phyloP scores from a whole-genome alignment of 1,284 basidiomycete species.

The Cryptococcus amylolentus region DNA sequence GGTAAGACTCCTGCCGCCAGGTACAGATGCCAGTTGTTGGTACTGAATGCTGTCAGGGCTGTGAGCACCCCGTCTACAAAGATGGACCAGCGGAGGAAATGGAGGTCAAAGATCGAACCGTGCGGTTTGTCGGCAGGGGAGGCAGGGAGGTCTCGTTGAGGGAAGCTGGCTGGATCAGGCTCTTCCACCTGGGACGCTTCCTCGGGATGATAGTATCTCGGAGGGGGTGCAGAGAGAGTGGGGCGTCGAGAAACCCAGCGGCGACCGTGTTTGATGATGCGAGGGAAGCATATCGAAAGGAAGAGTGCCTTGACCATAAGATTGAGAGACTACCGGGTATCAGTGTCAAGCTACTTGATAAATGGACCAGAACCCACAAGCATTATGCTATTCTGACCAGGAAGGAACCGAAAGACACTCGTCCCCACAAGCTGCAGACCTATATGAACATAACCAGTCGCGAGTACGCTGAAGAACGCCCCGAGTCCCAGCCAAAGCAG shows the following conservation, averaged over 20 bases:
- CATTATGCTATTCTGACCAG: conserved; percentile 35
- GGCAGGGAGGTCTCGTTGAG: conserved; percentile 15
- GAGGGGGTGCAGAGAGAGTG: background rate
- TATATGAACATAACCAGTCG: conserved; percentile 42
- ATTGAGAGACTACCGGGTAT: conserved; percentile 15
- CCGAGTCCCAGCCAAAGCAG: conserved; percentile 40
- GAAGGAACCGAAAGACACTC: conserved; percentile 37
- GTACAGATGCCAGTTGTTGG: conserved; percentile 40
- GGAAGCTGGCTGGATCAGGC: conserved; percentile 14
- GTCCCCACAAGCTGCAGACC: conserved; percentile 44
- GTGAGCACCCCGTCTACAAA: conserved; percentile 45
- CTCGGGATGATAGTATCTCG: conserved; percentile 19
- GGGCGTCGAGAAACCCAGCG: conserved; percentile 14
- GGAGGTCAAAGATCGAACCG: conserved; percentile 42
- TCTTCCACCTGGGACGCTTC: conserved; percentile 21
- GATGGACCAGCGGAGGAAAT: conserved; percentile 44
- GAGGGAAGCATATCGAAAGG: conserved; percentile 42
- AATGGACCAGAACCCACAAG: conserved; percentile 22
- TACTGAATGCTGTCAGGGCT: conserved; percentile 20
- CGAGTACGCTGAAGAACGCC: conserved; percentile 43
- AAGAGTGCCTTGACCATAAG: conserved; percentile 41
- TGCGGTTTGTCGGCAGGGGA: conserved; percentile 22
- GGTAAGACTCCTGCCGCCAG: conserved; percentile 44
- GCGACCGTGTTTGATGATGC: conserved; percentile 38
- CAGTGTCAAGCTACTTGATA: background rate